Base-by-base conservation (phyloP, 805 yeast genomes). In the Scheffersomyces lignosus region DNA sequence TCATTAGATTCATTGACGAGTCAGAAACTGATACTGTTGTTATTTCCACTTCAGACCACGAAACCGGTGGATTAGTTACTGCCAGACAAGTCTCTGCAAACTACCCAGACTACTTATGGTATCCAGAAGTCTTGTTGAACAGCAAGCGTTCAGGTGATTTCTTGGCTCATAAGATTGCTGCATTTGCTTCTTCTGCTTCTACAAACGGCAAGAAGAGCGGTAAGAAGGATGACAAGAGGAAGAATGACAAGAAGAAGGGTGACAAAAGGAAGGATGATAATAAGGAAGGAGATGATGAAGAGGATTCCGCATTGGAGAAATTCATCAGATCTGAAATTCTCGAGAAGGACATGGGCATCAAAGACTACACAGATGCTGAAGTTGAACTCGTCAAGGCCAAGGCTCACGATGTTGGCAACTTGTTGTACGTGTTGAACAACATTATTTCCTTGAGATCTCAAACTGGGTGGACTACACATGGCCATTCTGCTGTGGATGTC, bases 381-480 rank as follows among this genome's bases (percentile, higher is more conserved):
- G 41, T 65, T 4, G 44, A 51, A 13, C 27, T 33, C 13, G 54
- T 66, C 17, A 37, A 46, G 16, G 36, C 43, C 6, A 34, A 44
- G 30, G 33, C 48, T 5, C 34, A 41, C 26, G 38, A 51, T 35
- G 62, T 82, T 17, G 52, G 60, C 3, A 50, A 41, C 2, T 56
- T 84, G 8, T 43, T 78, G 16, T 79, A 79, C 42, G 63, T 71
- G 27, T 60, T 88, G 38, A 83, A 86, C 52, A 72, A 80, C 37
- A 75, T 90, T 75, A 75, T 88, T 8, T 84, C 95, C 1, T 52
- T 64, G n/a, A 77, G 96, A 45, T 88, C 97, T 0, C 85, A 85
- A 60, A 78, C 88, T 13, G 97, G 96, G n/a, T 90, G 96, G 96
- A 74, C 95, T 7, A 90, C 97, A 0, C 95, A 88, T 53, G 98